Conservation (phyloP, 768 basidiomycete species). For the Agrocybe pediades region DNA sequence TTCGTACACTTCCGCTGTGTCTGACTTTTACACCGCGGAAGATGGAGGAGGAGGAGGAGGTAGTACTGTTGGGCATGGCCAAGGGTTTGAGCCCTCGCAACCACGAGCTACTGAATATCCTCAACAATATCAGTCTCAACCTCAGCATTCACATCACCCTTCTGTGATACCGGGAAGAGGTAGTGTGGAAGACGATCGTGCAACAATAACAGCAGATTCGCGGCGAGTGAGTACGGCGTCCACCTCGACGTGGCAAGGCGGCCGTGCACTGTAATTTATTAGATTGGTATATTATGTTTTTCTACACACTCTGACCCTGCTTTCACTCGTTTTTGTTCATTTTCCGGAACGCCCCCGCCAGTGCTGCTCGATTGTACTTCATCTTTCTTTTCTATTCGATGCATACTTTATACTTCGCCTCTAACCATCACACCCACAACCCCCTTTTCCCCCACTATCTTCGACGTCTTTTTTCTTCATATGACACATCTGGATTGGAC, state of each 20-base stretch:
- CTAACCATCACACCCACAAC: slow-evolving; percentile 1
- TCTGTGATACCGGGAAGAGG: slow-evolving; percentile 22
- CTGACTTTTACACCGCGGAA: slow-evolving; percentile 41
- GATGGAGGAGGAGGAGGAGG: slow-evolving; percentile 14
- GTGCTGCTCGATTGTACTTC: slow-evolving; percentile 19
- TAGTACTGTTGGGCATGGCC: slow-evolving; percentile 1
- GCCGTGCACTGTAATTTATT: slow-evolving; percentile 40
- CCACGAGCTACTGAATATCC: slow-evolving; percentile 6
- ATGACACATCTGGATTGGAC: slow-evolving; percentile 32
- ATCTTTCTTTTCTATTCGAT: slow-evolving; percentile 1
- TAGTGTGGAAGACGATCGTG: slow-evolving; percentile 27
- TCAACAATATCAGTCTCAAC: slow-evolving; percentile 5
- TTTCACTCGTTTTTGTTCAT: slow-evolving; percentile 17
- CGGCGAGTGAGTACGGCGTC: slow-evolving; percentile 23
- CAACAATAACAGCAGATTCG: slow-evolving; percentile 27
- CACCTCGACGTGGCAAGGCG: slow-evolving; percentile 45
- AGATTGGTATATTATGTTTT: slow-evolving; percentile 15
- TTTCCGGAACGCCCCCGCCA: slow-evolving; percentile 12
- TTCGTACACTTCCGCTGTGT: slow-evolving; percentile 46
- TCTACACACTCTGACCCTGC: slow-evolving; percentile 12
- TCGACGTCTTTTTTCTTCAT: slow-evolving; percentile 23
- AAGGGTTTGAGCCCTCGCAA: slow-evolving; percentile 1
- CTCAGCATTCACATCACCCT: slow-evolving; percentile 11
- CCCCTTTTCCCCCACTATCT: slow-evolving; percentile 11
- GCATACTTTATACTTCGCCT: slow-evolving; percentile 4